These are phyloP conservation scores for Crassisporium funariophilum DNA, from an alignment of 768 basidiomycete species.

Conservation along the genomic window DNA sequence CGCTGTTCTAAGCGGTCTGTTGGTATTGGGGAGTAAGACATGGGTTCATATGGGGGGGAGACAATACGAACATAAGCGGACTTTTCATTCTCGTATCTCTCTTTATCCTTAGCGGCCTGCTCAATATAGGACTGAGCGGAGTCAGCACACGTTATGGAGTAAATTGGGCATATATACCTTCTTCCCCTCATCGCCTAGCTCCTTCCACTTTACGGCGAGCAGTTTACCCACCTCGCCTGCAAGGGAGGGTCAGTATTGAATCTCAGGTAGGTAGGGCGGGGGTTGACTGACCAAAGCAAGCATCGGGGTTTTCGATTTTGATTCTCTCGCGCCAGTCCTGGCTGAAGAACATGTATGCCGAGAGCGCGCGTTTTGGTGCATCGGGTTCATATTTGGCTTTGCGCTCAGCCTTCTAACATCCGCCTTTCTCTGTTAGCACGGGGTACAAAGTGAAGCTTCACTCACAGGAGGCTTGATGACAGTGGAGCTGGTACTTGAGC, in stretches of 20 bases:
- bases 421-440: too few species aligned
- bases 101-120: constrained; percentile 85
- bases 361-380: constrained; percentile 89
- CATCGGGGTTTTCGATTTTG: constrained; percentile 95
- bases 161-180: constrained; percentile 51
- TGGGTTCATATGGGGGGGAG: neutral
- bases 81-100: constrained; percentile 83
- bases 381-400: constrained; percentile 79
- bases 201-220: constrained; percentile 97
- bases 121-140: constrained; percentile 78
- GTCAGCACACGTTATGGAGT: constrained; percentile 6
- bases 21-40: neutral
- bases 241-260: neutral
- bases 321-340: constrained; percentile 95
- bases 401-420: too few species aligned
- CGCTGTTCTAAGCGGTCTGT: constrained; percentile 22
- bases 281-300: constrained; percentile 72
- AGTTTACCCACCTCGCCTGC: constrained; percentile 92
- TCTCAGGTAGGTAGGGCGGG: constrained; percentile 8
- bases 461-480: too few species aligned
- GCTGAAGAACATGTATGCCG: constrained; percentile 99
- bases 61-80: constrained; percentile 40
- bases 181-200: constrained; percentile 88
- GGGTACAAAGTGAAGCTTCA: too few species aligned
- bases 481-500: too few species aligned